Conservation (phyloP, 768 basidiomycete genomes). For the Chalciporus piperatus region DNA sequence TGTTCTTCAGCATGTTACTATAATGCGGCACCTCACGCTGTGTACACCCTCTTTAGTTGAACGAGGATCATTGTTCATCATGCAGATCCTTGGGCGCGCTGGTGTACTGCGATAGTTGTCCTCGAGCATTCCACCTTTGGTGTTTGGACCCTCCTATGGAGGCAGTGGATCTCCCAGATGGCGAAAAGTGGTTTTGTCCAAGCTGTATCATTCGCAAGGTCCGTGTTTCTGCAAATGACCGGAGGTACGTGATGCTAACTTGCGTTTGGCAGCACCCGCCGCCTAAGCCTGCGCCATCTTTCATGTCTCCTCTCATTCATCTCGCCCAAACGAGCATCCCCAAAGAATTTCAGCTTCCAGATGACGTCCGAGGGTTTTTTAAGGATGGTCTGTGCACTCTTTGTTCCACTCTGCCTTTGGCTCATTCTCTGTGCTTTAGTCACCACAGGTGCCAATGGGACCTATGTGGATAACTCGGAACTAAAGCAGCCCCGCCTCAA, state of each 20-base stretch:
- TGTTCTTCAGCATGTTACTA: conserved; percentile 10
- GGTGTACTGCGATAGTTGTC: conserved; percentile 97
- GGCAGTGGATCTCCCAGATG: conserved; percentile 79
- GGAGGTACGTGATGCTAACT: conserved; percentile 12
- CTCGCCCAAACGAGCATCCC: conserved; percentile 69
- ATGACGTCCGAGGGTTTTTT: conserved; percentile 79
- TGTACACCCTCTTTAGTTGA: conserved; percentile 38
- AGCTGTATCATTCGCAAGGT: conserved; percentile 68
- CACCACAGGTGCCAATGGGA: conserved; percentile 70
- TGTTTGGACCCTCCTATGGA: conserved; percentile 97
- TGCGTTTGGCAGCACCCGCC: conserved; percentile 50
- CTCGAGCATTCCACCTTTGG: conserved; percentile 92
- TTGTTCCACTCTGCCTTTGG: conserved; percentile 2
- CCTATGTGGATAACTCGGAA: conserved; percentile 80
- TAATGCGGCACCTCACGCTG: conserved; percentile 16
- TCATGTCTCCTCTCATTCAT: conserved; percentile 70
- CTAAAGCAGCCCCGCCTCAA: conserved; percentile 76
- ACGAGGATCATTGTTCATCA: conserved; percentile 84
- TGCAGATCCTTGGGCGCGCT: conserved; percentile 81
- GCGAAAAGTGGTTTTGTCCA: conserved; percentile 77
- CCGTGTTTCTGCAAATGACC: conserved; percentile 19
- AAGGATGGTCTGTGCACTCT: conserved; percentile 67
- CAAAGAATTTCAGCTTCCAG: conserved; percentile 80
- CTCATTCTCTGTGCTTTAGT: conserved; percentile 48
- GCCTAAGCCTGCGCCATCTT: conserved; percentile 62